These are phyloP conservation scores for Cyclotella sp. DNA, from an alignment of 108 stramenopile species.

Conservation along the genomic window DNA sequence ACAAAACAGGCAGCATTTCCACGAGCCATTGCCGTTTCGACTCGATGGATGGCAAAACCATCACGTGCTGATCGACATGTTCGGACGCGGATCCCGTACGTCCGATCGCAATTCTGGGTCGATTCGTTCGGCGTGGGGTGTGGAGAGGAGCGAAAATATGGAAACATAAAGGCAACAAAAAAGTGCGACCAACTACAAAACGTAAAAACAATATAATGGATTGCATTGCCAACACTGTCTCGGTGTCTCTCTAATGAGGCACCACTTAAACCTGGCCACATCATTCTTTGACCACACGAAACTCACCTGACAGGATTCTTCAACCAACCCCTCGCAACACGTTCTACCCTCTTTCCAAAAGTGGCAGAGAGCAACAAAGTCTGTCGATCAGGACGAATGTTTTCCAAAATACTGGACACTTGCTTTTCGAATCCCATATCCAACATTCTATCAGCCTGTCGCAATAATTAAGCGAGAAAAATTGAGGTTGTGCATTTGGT, in stretches of 20 bases:
- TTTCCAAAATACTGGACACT: slow-evolving; percentile 78
- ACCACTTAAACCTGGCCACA: background rate
- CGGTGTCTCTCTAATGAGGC: background rate
- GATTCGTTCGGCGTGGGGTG: background rate
- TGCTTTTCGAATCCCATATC: slow-evolving; percentile 89
- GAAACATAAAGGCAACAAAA: slow-evolving; percentile 25
- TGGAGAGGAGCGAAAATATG: background rate
- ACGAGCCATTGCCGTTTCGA: slow-evolving; percentile 74
- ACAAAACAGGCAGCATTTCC: slow-evolving; percentile 71
- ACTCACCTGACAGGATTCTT: slow-evolving; percentile 62
- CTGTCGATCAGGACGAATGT: slow-evolving; percentile 82
- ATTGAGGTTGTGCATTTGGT: too few relatives aligned
- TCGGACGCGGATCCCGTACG: slow-evolving; percentile 73
- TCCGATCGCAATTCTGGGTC: slow-evolving; percentile 67
- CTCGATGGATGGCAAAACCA: slow-evolving; percentile 64
- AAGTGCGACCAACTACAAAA: slow-evolving; percentile 43
- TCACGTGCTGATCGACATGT: slow-evolving; percentile 81
- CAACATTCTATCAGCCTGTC: slow-evolving; percentile 21
- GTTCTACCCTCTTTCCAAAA: slow-evolving; percentile 64
- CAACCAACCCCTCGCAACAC: slow-evolving; percentile 70
- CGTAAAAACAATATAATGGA: background rate
- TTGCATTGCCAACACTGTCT: background rate
- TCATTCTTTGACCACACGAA: background rate
- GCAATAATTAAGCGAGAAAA: background rate
- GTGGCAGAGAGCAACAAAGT: slow-evolving; percentile 81